These are phyloP conservation scores for Auriculariales sp. DNA, from an alignment of 768 basidiomycete genomes.

Conservation along the genomic window DNA sequence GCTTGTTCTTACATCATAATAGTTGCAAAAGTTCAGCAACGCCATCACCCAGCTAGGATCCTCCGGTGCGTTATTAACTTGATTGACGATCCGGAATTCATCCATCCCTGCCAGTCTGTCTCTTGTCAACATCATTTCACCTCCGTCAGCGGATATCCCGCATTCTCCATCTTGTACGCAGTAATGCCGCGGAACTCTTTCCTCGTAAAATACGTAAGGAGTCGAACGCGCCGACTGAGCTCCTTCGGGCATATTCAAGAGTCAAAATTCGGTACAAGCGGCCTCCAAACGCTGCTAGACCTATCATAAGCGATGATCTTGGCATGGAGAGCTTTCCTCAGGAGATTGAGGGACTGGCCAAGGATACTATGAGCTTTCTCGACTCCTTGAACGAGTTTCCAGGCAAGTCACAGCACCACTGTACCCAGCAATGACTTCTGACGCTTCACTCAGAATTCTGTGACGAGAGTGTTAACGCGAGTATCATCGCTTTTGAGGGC, in stretches of 20 bases:
- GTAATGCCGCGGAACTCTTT: conserved; percentile 67
- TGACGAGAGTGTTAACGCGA: conserved; percentile 55
- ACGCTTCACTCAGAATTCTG: too few relatives aligned
- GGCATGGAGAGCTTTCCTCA: conserved; percentile 53
- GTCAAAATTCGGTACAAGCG: background rate
- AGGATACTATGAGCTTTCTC: conserved; percentile 53
- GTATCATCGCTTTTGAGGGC: conserved; percentile 50
- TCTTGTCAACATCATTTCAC: conserved; percentile 57
- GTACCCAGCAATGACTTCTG: too few relatives aligned
- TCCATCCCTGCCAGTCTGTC: too few relatives aligned
- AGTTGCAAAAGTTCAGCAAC: conserved; percentile 55
- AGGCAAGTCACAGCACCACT: too few relatives aligned
- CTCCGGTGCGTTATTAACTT: conserved; percentile 58
- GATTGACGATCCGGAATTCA: too few relatives aligned
- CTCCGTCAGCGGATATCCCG: conserved; percentile 58
- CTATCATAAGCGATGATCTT: conserved; percentile 38
- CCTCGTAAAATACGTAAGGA: conserved; percentile 59
- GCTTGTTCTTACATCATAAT: conserved; percentile 4
- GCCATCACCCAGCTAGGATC: conserved; percentile 64
- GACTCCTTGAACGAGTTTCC: conserved; percentile 66
- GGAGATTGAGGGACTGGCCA: conserved; percentile 45
- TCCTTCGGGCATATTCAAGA: too few relatives aligned
- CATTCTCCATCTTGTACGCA: conserved; percentile 53
- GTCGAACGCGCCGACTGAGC: too few relatives aligned
- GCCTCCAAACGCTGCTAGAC: conserved; percentile 32